Base-by-base conservation (phyloP, 108 stramenopile species). In the Craspedostauros australis region DNA sequence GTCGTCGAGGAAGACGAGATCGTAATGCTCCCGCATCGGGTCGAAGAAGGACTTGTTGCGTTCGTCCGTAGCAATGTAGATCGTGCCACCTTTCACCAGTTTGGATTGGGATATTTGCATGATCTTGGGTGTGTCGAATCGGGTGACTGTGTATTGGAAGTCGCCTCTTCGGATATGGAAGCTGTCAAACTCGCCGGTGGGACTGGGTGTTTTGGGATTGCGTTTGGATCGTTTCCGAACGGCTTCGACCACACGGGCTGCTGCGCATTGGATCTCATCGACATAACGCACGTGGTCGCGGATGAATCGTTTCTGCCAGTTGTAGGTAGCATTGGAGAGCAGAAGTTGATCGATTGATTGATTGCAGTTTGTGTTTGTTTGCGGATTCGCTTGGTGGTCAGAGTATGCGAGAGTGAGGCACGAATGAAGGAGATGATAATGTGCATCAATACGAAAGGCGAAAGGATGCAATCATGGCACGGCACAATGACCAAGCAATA, bases 241-340 rank as follows among this genome's bases (percentile, higher is more conserved):
- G 20, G 78, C 86, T 19, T 58, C 60, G 6, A 95, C 89, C 8
- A 95, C 70, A 14, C 88, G 73, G 28, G 91, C 94, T 7, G 91
- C 95, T 11, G 83, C 91, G 49, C 95, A 95, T 57, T 93, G 89
- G 24, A 95, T 88, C 33, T 90, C 88, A 63, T 93, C 95, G 27
- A 73, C 63, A 51, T 93, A 95, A 25, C 95, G 62, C 21, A 95
- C 75, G 60, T 91, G 89, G 60, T 93, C 95, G 29, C 95, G 62
- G 1, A 93, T 75, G 39, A 93, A 90, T 43, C 95, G 66, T 49
- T 88, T 84, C 25, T 57, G 60, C 74, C 74, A 83, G n/a, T n/a
- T n/a, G n/a, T n/a, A n/a, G n/a, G n/a, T n/a, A n/a, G n/a, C n/a
- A n/a, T n/a, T n/a, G n/a, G n/a, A n/a, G n/a, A n/a, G n/a, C n/a